A percentile compares a stretch with the other conserved stretches of the same genome.
phyloP scores from a whole-genome alignment of 495 filamentous ascomycete species.

The Geoglossum glabrum region DNA sequence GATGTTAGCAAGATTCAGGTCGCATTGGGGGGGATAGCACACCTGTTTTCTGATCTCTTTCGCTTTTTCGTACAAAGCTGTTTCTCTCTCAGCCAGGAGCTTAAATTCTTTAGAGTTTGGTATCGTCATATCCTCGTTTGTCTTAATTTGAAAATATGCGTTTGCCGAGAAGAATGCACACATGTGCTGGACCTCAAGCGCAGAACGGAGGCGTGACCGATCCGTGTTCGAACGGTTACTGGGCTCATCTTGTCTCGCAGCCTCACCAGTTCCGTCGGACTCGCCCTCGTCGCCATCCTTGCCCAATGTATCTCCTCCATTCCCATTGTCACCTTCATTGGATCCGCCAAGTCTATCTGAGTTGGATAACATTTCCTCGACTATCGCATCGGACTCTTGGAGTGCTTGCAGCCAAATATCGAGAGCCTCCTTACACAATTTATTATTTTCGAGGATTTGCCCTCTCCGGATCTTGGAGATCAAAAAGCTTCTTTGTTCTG shows the following conservation, averaged over 20 bases:
- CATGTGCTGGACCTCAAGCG: conserved; percentile 64
- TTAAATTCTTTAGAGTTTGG: conserved; percentile 47
- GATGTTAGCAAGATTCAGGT: background rate
- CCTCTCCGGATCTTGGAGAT: conserved; percentile 41
- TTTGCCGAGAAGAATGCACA: conserved; percentile 73
- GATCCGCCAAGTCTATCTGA: background rate
- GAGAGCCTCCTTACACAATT: conserved; percentile 36
- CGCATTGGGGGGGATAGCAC: background rate
- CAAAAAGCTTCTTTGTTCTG: conserved; percentile 46
- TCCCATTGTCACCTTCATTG: conserved; percentile 19
- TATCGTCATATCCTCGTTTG: conserved; percentile 34
- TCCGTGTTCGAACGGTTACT: conserved; percentile 33
- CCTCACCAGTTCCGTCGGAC: conserved; percentile 13
- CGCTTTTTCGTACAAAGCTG: conserved; percentile 50
- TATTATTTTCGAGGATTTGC: conserved; percentile 51
- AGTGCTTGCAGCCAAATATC: conserved; percentile 43
- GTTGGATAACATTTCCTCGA: conserved; percentile 30
- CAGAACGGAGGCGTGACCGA: conserved; percentile 42
- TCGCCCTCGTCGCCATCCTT: conserved; percentile 22
- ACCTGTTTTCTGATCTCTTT: conserved; percentile 62
- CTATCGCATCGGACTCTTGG: conserved; percentile 30
- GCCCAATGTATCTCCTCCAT: conserved; percentile 9
- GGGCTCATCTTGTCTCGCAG: conserved; percentile 11
- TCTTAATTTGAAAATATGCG: conserved; percentile 64
- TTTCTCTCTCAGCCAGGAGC: conserved; percentile 45